Evolutionary conservation across 31 red algal species (phyloP), one percentile per base, ranked within the genome.

Genomic region (Bonnemaisonia californica): DNA sequence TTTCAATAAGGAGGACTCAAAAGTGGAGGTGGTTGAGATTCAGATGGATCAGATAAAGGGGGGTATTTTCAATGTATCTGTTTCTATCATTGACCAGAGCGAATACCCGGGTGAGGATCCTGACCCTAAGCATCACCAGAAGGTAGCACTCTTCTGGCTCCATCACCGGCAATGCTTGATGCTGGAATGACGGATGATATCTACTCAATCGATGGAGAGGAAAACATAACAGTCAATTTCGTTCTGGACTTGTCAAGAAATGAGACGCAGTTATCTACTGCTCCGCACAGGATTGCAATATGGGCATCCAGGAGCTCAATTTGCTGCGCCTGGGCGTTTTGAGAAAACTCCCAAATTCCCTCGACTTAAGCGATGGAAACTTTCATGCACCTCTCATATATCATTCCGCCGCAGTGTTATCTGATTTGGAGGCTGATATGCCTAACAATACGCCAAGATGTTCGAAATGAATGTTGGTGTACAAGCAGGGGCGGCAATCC

Each of bases 351-450:
- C 8, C 91, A 19, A 9, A 87, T 59, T 27, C 88, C 83, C 62
- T 96, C 85, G 13, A 96, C 93, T 41, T 96, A 88, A 57, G 91
- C 93, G 39, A 96, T 91, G 9, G 64, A 61, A 8, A 82, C 93
- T 26, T 71, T 87, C 85, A 96, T 80, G 35, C 93, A 82, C 26
- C 84, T 80, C 75, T 96, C 93, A 35, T 91, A 85, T 21, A 92
- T 92, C 94, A 96, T 96, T 4, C 63, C 26, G 81, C 71, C 5
- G 84, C 88, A 24, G 80, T 86, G 11, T 66, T 88, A 59, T 96
- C 94, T 2, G 94, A 89, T 65, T 77, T 84, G 5, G 38, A 41
- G 3, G 81, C 56, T 60, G 89, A 65, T 2, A 96, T 77, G 36
- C 82, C 70, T 29, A 96, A 74, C 16, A 96, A 65, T 37, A 65